Evolutionary conservation across 2,329 filamentous ascomycete species (phyloP), one percentile per base, ranked within the genome.

Genomic region (Calonectria montana): DNA sequence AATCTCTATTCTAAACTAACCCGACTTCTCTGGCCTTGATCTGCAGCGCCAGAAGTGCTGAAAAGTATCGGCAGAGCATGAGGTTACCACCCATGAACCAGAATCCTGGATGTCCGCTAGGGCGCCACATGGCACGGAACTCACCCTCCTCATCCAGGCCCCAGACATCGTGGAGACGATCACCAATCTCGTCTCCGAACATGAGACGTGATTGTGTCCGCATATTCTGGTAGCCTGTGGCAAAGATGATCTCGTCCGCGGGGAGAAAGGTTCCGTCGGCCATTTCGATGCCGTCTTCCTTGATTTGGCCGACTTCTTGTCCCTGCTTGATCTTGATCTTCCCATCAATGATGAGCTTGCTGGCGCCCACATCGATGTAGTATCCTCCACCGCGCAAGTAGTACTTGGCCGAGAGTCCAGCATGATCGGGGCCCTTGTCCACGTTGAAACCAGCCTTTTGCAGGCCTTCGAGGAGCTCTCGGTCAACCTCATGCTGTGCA

Each of bases 301-400:
- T 23, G 37, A 59, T 59, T 37, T 39, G 35, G 35, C n/a, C 39
- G 53, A 59, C 53, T 35, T 59, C 53, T 16, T 59, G 53, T 23
- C 53, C 53, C 53, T 59, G 53, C 13, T 59, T 59, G 12, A 59
- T 59, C 53, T 59, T 59, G 35, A 59, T 59, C 35, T 59, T 59
- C 5, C 53, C 53, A 21, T 59, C 53, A 21, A 39, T 16, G 6
- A 59, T 59, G 12, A 59, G 21, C 35, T 39, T 35, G 21, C 53
- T 59, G 35, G 53, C 53, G 2, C 53, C 53, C 9, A 59, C 53
- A 7, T 59, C 53, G 6, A 59, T 59, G 31, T 59, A 59, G 13
- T 59, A 59, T 18, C 53, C 53, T 10, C 53, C 53, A 9, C 53
- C 53, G 13, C 53, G 53, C 31, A 39, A 35, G 35, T 37, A 59